Base-by-base conservation (phyloP, 116 monocot genomes). In the Posidonia oceanica region DNA sequence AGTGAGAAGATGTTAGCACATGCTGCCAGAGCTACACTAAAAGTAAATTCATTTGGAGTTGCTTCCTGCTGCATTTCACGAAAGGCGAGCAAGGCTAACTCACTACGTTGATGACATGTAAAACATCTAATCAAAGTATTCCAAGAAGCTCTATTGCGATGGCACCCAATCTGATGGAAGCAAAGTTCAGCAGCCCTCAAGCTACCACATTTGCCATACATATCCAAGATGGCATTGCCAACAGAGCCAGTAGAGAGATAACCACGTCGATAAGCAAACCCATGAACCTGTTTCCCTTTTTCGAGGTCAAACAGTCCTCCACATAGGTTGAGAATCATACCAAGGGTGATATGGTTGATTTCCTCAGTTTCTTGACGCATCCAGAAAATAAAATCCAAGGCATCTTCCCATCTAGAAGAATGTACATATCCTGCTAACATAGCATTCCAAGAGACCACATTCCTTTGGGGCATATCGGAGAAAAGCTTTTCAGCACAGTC, bases 121-220 rank as follows among this genome's bases (percentile, higher is more conserved):
- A 84, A 94, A 2, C 84, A 80, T 0, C 83, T 74, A 39, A 94
- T 81, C 71, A 94, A 69, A 54, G 79, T 73, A 72, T 90, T 94
- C 94, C 94, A 94, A 17, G 90, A 84, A 60, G 84, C 70, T 23
- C 64, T 79, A 67, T 94, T 91, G 39, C 80, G 71, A 69, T 15
- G 29, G 29, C 62, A 44, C 16, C 54, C 71, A 76, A 90, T 82
- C 48, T 69, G 63, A 7, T 71, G 44, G 60, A 94, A 88, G 69
- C 75, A 77, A 57, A 54, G 14, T 44, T 86, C 83, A 3, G 84
- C 78, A 67, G 60, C 71, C 74, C 70, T 84, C 70, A 90, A 61
- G 69, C 61, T 74, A 61, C 94, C 90, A 74, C 88, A 90, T 72
- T 88, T 94, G 8, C 88, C 75, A 79, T 94, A 94, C 91, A 90